Conservation (phyloP, 2,329 filamentous ascomycete species). For the Acephala macrosclerotiorum region DNA sequence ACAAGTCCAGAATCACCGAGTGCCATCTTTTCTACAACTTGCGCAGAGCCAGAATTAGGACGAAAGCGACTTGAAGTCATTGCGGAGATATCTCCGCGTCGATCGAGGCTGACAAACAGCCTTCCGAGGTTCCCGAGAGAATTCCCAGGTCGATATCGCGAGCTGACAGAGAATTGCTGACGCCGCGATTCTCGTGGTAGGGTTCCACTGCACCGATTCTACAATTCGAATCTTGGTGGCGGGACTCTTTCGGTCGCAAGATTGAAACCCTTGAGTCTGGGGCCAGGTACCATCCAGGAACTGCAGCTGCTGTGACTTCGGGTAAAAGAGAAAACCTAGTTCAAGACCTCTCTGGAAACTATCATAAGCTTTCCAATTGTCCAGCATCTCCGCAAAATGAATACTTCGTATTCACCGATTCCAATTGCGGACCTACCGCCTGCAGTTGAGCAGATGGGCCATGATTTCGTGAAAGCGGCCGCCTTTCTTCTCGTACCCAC, state of each 20-base stretch:
- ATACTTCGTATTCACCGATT: conserved; percentile 35
- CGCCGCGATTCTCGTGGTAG: not conserved
- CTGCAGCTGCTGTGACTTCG: not conserved
- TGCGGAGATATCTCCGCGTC: conserved; percentile 16
- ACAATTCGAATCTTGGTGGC: not conserved
- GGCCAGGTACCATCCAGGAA: not conserved
- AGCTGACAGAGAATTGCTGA: not conserved
- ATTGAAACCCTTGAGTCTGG: not conserved
- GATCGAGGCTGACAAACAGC: conserved; percentile 14
- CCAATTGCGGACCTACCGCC: conserved; percentile 32
- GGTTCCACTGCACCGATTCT: not conserved
- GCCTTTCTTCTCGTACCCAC: conserved; percentile 40
- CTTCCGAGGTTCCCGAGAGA: conserved; percentile 26
- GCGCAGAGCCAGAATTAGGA: not conserved
- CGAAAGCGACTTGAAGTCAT: not conserved
- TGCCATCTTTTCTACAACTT: not conserved
- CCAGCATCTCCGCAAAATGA: conserved; percentile 33
- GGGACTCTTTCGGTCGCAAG: not conserved
- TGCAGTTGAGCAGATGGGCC: conserved; percentile 34
- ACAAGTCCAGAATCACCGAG: not conserved
- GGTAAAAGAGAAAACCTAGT: not conserved
- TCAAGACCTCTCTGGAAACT: not conserved
- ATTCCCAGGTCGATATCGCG: not conserved
- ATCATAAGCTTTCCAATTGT: not conserved
- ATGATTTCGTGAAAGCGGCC: conserved; percentile 39